Percentiles rank a stretch among this genome's conserved stretches.
Conservation (phyloP, 176 grass and related monocot genomes). For the Musa beccarii region DNA sequence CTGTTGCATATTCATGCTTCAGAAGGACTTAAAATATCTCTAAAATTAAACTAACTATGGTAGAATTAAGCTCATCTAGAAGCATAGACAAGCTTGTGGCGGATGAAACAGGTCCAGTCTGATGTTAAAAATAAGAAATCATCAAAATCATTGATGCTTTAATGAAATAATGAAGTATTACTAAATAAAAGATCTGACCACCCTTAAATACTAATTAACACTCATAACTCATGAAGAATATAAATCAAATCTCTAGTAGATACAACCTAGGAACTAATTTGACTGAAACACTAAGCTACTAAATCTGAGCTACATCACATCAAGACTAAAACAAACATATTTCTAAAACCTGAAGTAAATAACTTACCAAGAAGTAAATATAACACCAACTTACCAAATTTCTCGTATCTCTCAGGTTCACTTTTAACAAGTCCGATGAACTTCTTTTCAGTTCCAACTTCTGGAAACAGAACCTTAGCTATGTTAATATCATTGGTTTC, state of each 20-base stretch:
- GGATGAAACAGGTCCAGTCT: background rate
- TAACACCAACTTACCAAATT: conserved; percentile 48
- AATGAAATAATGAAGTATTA: background rate
- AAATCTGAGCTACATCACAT: background rate
- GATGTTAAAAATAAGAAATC: background rate
- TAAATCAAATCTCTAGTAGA: too few relatives aligned
- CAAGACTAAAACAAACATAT: background rate
- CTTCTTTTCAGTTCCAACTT: conserved; percentile 43
- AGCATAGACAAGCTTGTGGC: background rate
- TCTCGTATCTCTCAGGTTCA: conserved; percentile 72
- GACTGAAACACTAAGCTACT: too few relatives aligned
- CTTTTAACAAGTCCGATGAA: conserved; percentile 84
- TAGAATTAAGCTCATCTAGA: background rate
- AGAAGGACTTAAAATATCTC: background rate
- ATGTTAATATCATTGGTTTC: conserved; percentile 62
- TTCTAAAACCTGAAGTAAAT: too few relatives aligned
- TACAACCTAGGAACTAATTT: too few relatives aligned
- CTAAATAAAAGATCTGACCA: too few relatives aligned
- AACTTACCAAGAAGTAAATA: background rate
- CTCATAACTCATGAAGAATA: too few relatives aligned
- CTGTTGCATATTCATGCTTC: background rate
- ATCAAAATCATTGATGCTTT: background rate
- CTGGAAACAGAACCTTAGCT: conserved; percentile 66
- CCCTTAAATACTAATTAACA: too few relatives aligned
- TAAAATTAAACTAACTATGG: background rate